phyloP scores from a whole-genome alignment of 169 alveolate genomes.

The Eimeria necatrix region DNA sequence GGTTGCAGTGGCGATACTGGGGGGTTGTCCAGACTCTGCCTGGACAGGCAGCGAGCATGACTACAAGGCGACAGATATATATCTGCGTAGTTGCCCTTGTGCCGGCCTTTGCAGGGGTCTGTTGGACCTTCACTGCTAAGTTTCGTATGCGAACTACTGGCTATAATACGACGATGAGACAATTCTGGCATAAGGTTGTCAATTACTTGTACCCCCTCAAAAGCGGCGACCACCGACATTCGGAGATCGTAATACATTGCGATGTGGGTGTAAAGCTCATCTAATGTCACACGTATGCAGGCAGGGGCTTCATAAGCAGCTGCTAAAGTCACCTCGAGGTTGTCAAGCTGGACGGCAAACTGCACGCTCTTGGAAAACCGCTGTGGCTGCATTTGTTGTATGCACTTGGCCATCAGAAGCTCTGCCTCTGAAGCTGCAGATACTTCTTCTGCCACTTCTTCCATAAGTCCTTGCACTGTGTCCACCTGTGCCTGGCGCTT shows the following conservation, averaged over 20 bases:
- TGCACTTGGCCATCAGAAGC: slow-evolving; percentile 28
- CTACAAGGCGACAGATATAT: background rate
- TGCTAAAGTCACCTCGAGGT: slow-evolving; percentile 37
- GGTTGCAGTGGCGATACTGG: slow-evolving; percentile 56
- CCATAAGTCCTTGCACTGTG: background rate
- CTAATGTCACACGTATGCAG: slow-evolving; percentile 23
- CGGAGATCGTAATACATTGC: slow-evolving; percentile 72
- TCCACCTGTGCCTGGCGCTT: background rate
- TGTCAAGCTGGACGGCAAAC: slow-evolving; percentile 46
- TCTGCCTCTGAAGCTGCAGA: slow-evolving; percentile 56
- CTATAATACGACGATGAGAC: slow-evolving; percentile 7
- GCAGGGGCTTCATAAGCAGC: slow-evolving; percentile 67
- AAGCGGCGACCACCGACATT: slow-evolving; percentile 34
- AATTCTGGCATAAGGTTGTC: slow-evolving; percentile 65
- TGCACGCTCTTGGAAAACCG: slow-evolving; percentile 61
- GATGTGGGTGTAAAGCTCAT: slow-evolving; percentile 36
- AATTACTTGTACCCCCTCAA: slow-evolving; percentile 19
- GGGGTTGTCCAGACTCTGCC: slow-evolving; percentile 10
- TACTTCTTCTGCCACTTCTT: slow-evolving; percentile 60
- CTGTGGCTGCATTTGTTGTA: slow-evolving; percentile 32
- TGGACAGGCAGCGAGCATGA: background rate
- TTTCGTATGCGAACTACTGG: slow-evolving; percentile 1
- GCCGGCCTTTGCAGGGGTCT: background rate
- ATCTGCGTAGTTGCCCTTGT: background rate
- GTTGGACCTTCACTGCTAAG: background rate